A percentile compares a stretch with the other conserved stretches of the same genome.
These are phyloP conservation scores for Pilaira anomala DNA, from an alignment of 192 early-diverging fungal genomes.

Conservation along the genomic window DNA sequence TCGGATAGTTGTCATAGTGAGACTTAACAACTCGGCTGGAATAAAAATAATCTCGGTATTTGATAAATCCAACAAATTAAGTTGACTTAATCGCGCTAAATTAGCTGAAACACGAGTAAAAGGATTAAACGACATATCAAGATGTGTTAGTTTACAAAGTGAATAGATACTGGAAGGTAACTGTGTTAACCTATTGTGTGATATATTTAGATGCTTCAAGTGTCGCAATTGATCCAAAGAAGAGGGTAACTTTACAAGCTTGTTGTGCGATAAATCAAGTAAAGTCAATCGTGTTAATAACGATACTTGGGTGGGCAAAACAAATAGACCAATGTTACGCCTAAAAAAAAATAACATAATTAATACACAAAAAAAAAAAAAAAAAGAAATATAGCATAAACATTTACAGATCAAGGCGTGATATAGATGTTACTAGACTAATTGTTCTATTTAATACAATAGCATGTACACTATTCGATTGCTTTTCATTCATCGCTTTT, in stretches of 20 bases:
- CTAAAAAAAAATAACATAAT: constrained; percentile 4
- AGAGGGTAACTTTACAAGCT: constrained; percentile 57
- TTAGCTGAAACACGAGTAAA: constrained; percentile 62
- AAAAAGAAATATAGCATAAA: not conserved
- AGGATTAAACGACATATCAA: constrained; percentile 69
- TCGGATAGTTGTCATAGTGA: constrained; percentile 2
- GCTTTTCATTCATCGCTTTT: not conserved
- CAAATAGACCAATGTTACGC: constrained; percentile 4
- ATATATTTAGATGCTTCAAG: constrained; percentile 60
- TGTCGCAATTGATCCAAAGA: constrained; percentile 61
- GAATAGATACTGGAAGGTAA: constrained; percentile 63
- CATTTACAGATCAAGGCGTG: constrained; percentile 27
- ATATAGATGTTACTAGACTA: constrained; percentile 16
- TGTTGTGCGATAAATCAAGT: constrained; percentile 65
- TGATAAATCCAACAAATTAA: constrained; percentile 16
- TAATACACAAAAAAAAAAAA: not conserved
- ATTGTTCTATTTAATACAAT: not conserved
- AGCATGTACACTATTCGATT: not conserved
- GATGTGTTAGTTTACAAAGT: constrained; percentile 53
- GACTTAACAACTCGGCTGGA: constrained; percentile 14
- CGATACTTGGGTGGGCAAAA: constrained; percentile 44
- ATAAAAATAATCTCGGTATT: constrained; percentile 18
- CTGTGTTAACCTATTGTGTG: constrained; percentile 55
- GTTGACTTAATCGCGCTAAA: constrained; percentile 45
- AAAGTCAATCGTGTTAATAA: constrained; percentile 63